Percentiles rank a stretch among this genome's conserved stretches.
Conservation (phyloP, 768 basidiomycete genomes). For the Termitomyces sp. region DNA sequence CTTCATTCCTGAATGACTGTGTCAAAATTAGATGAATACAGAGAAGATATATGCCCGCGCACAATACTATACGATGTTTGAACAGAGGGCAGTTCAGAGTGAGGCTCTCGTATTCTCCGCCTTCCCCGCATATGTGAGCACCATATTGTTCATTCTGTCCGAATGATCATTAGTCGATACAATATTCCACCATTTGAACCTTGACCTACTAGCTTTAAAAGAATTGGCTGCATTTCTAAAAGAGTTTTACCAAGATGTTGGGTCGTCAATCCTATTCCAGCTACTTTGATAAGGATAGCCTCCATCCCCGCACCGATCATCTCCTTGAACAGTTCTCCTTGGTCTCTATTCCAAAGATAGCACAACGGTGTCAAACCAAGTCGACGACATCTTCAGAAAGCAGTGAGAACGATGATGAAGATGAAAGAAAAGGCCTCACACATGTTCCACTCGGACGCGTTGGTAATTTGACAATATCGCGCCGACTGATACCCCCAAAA, state of each 20-base stretch:
- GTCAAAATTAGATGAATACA: slow-evolving; percentile 1
- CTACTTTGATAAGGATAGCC: slow-evolving; percentile 89
- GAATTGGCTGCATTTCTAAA: slow-evolving; percentile 64
- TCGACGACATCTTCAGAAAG: slow-evolving; percentile 56
- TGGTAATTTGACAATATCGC: slow-evolving; percentile 98
- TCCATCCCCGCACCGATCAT: slow-evolving; percentile 82
- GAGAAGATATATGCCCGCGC: slow-evolving; percentile 20
- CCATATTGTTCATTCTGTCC: slow-evolving; percentile 77
- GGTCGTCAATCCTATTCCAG: slow-evolving; percentile 81
- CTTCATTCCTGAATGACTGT: slow-evolving; percentile 41
- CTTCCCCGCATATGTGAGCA: slow-evolving; percentile 94
- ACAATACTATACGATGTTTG: slow-evolving; percentile 72
- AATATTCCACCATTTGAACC: background rate
- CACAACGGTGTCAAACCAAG: slow-evolving; percentile 75
- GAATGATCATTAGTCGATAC: background rate
- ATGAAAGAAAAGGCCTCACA: slow-evolving; percentile 49
- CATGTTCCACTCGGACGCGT: slow-evolving; percentile 94
- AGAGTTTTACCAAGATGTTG: slow-evolving; percentile 79
- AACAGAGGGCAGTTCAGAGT: slow-evolving; percentile 89
- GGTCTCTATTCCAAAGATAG: slow-evolving; percentile 93
- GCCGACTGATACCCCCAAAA: slow-evolving; percentile 87
- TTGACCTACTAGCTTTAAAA: slow-evolving; percentile 64
- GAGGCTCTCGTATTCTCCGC: slow-evolving; percentile 95
- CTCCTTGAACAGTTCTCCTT: slow-evolving; percentile 76
- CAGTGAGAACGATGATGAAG: background rate